Conservation (phyloP, 129 eudicot species). For the Silybum marianum region DNA sequence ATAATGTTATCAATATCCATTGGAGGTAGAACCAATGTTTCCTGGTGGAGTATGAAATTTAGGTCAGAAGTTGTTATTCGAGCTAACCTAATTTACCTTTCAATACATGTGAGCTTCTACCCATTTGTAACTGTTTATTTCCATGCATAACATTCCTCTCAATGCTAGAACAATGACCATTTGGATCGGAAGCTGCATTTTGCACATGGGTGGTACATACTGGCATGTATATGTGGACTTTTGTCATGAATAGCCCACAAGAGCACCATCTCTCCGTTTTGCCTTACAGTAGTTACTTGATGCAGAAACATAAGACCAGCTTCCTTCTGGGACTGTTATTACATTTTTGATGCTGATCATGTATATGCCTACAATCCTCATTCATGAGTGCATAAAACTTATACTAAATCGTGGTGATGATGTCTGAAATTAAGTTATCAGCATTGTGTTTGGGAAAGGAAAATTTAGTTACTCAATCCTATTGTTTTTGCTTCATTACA, state of each 20-base stretch:
- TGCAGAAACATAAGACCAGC: background rate
- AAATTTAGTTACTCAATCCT: background rate
- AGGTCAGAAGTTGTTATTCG: background rate
- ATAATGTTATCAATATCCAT: background rate
- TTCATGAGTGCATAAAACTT: background rate
- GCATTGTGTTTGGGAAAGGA: background rate
- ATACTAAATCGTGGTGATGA: background rate
- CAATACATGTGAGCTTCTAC: background rate
- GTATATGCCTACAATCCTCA: background rate
- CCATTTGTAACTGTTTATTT: background rate
- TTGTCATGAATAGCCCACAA: background rate
- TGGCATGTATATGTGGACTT: background rate
- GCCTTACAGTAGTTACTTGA: background rate
- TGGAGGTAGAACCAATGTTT: background rate
- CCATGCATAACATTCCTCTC: background rate
- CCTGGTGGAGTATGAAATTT: background rate
- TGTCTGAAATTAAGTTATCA: background rate
- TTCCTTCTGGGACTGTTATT: conserved; percentile 5
- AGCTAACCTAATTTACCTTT: background rate
- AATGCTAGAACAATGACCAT: background rate
- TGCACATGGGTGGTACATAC: background rate
- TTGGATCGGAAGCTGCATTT: background rate
- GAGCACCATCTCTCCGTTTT: background rate
- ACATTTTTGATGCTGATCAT: background rate
- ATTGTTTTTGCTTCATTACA: conserved; percentile 27